These are phyloP conservation scores for Zoysia japonica DNA, from an alignment of 176 grass and related monocot species.

Conservation along the genomic window DNA sequence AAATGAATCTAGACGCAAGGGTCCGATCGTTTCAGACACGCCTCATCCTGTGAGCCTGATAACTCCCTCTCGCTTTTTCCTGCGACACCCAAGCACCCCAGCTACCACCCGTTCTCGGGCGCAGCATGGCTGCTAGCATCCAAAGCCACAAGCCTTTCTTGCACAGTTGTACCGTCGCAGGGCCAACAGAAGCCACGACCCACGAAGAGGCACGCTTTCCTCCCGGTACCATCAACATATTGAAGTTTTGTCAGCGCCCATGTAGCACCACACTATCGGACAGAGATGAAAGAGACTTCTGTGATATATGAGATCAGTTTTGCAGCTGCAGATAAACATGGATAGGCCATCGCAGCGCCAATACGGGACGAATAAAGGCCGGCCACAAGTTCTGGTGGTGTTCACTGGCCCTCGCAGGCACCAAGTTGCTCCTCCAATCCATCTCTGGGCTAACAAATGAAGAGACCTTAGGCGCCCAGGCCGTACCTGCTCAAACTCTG, in stretches of 20 bases:
- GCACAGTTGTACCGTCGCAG: background rate
- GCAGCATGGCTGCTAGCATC: background rate
- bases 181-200: constrained; percentile 23
- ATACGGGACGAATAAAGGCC: constrained; percentile 46
- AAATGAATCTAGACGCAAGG: constrained; percentile 12
- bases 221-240: constrained; percentile 35
- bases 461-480: constrained; percentile 11
- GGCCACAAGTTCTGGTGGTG: constrained; percentile 88
- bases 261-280: constrained; percentile 10
- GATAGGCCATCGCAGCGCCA: constrained; percentile 12
- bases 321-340: constrained; percentile 31
- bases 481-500: constrained; percentile 16
- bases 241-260: constrained; percentile 50
- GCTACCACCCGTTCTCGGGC: constrained; percentile 44
- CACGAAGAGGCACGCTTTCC: constrained; percentile 25
- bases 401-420: constrained; percentile 26
- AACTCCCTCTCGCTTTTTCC: background rate
- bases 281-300: constrained; percentile 3
- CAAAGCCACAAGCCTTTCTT: constrained; percentile 25
- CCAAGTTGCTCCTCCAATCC: constrained; percentile 18
- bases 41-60: constrained; percentile 25
- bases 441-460: constrained; percentile 33
- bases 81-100: constrained; percentile 30
- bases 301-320: constrained; percentile 16
- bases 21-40: background rate